Evolutionary conservation across 2,329 filamentous ascomycete genomes (phyloP), one percentile per base, ranked within the genome.

Genomic region (Tolypocladium inflatum): DNA sequence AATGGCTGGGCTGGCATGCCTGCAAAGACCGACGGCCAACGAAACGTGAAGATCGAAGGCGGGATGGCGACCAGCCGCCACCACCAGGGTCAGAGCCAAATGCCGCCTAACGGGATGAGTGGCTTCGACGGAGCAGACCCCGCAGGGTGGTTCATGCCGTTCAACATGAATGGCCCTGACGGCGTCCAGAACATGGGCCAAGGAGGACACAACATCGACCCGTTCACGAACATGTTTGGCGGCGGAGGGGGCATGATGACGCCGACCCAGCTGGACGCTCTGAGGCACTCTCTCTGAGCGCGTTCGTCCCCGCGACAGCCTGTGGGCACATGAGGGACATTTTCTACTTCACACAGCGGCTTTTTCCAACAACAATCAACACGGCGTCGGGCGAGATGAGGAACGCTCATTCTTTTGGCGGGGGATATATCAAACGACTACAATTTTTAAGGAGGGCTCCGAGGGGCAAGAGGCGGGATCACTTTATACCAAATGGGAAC

Each of bases 101-200:
- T 63, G 43, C 55, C 63, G 23, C 56, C 58, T 10, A 63, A 64
- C 42, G 62, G 59, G 26, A 57, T 68, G 53, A 60, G 62, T 38
- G 63, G 60, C 43, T 67, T 70, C 54, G 60, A 56, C 54, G 69
- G 68, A 4, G 73, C 73, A 41, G 81, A 84, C 60, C 74, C 76
- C 55, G 87, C 86, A 56, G 90, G 89, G 6, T 97, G 92, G 90
- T 96, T 95, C 71, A 86, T 96, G 77, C 91, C 92, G 1, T 96
- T 96, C 73, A 95, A 96, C 68, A 85, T 96, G 73, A 89, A 94
- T 59, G 89, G 91, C 23, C 85, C 89, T 0, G 82, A 85, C 58
- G 72, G 83, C 48, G 74, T 75, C 8, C 79, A 80, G 57, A 80
- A 82, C 42, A 62, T 78, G 56, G 71, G 70, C 23, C 66, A 76